A percentile compares a stretch with the other conserved stretches of the same genome.
These are phyloP conservation scores for Neoascochyta sp. DNA, from an alignment of 2,329 filamentous ascomycete genomes.

Conservation along the genomic window DNA sequence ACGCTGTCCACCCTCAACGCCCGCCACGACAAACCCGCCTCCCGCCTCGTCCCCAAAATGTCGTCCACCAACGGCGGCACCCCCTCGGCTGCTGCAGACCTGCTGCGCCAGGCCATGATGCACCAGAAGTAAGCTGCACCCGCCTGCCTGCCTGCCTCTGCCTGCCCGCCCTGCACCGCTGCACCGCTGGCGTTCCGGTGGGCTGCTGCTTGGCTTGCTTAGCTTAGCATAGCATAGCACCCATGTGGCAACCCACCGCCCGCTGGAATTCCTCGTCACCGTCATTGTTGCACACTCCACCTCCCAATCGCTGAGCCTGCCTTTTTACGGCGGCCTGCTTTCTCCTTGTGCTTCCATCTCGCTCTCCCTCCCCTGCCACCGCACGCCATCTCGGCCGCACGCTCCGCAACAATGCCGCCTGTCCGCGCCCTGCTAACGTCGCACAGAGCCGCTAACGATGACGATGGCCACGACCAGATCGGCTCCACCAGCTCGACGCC, in stretches of 20 bases:
- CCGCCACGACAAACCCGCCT: slow-evolving; percentile 15
- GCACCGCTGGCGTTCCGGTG: neutral
- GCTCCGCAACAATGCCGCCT: slow-evolving; percentile 24
- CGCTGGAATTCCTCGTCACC: no score
- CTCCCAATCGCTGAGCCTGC: slow-evolving; percentile 14
- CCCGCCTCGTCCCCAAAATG: slow-evolving; percentile 28
- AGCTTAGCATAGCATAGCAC: slow-evolving; percentile 19
- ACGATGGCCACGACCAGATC: slow-evolving; percentile 69
- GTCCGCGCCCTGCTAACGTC: slow-evolving; percentile 37
- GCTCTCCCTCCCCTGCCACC: slow-evolving; percentile 4
- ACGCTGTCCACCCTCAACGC: slow-evolving; percentile 41
- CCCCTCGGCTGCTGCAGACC: slow-evolving; percentile 53
- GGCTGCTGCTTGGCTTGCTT: slow-evolving; percentile 8
- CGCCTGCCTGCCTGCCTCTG: slow-evolving; percentile 1
- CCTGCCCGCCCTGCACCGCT: neutral
- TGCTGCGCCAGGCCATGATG: slow-evolving; percentile 56
- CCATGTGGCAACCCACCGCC: slow-evolving; percentile 9
- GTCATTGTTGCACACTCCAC: no score
- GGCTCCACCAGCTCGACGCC: slow-evolving; percentile 79
- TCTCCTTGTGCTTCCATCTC: slow-evolving; percentile 4
- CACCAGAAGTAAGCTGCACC: slow-evolving; percentile 50
- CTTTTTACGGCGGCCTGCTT: slow-evolving; percentile 11
- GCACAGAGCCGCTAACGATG: slow-evolving; percentile 56
- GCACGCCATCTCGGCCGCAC: slow-evolving; percentile 8
- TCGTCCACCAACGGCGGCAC: slow-evolving; percentile 38